Conservation (phyloP, 208 protist genomes). For the Acanthamoeba sp. region DNA sequence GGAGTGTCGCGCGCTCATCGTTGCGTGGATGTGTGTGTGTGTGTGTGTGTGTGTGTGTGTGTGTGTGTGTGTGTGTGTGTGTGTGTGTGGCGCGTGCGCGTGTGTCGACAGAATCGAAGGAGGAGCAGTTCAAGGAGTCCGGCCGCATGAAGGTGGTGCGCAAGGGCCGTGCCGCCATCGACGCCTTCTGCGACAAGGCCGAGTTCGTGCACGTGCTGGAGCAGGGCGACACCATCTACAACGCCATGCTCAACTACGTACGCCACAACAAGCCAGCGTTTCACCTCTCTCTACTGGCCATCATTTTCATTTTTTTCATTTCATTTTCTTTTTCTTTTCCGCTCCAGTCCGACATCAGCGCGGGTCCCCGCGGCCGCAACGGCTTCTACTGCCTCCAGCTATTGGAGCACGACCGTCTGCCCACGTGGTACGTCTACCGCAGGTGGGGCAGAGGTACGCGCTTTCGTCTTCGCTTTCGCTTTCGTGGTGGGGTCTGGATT, state of each 20-base stretch:
- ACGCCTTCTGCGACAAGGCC: slow-evolving; percentile 28
- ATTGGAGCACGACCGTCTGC: not conserved
- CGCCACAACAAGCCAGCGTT: not conserved
- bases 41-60: not conserved
- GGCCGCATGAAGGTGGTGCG: slow-evolving; percentile 15
- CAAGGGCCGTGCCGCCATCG: slow-evolving; percentile 36
- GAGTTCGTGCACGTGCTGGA: slow-evolving; percentile 42
- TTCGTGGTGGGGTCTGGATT: too few species aligned
- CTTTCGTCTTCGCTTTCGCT: not conserved
- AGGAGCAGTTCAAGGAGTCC: slow-evolving; percentile 15
- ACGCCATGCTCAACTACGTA: slow-evolving; percentile 56
- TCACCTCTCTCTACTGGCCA: not conserved
- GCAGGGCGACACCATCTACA: slow-evolving; percentile 34
- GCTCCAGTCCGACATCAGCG: not conserved
- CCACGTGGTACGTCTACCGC: slow-evolving; percentile 2
- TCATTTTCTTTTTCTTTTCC: not conserved
- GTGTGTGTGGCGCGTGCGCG: not conserved
- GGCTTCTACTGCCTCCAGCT: slow-evolving; percentile 40
- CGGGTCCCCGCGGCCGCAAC: not conserved
- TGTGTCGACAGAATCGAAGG: not conserved
- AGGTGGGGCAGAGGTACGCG: not conserved
- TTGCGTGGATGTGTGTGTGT: not conserved
- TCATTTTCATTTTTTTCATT: not conserved
- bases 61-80: not conserved
- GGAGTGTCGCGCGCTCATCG: not conserved